These are phyloP conservation scores for Triticum monococcum DNA, from an alignment of 176 grass and related monocot genomes.

Conservation along the genomic window DNA sequence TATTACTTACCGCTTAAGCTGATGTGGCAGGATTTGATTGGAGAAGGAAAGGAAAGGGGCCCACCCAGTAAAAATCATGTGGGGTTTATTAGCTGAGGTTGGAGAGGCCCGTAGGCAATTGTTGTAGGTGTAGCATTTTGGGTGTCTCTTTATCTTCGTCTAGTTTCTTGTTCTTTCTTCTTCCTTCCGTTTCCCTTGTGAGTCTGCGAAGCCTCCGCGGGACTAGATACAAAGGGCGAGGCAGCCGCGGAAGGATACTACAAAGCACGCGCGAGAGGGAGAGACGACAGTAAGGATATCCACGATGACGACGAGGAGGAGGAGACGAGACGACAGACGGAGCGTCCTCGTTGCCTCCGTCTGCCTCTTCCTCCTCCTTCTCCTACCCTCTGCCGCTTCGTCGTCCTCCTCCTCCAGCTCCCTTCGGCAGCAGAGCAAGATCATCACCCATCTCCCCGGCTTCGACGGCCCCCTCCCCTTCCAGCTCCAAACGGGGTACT, in stretches of 20 bases:
- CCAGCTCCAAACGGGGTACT: constrained; percentile 28
- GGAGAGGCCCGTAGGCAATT: no score
- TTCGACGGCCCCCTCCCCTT: constrained; percentile 37
- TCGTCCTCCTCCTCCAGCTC: background rate
- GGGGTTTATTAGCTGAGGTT: no score
- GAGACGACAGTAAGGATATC: background rate
- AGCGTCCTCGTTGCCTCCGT: background rate
- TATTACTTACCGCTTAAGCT: no score
- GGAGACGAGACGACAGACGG: background rate
- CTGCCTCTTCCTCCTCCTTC: background rate
- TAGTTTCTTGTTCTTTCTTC: background rate
- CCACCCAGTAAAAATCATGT: no score
- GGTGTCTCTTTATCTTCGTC: background rate
- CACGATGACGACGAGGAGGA: background rate
- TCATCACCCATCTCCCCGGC: constrained; percentile 27
- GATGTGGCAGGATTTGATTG: no score
- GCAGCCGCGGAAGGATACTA: background rate
- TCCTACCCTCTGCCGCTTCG: background rate
- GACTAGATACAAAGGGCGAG: background rate
- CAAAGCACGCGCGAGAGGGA: background rate
- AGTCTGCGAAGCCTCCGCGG: background rate
- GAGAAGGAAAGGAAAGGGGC: no score
- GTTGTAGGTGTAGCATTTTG: no score
- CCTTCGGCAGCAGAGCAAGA: background rate
- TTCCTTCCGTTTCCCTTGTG: background rate